Conservation (phyloP, 2,329 filamentous ascomycete species). For the Blastomyces gilchristii region DNA sequence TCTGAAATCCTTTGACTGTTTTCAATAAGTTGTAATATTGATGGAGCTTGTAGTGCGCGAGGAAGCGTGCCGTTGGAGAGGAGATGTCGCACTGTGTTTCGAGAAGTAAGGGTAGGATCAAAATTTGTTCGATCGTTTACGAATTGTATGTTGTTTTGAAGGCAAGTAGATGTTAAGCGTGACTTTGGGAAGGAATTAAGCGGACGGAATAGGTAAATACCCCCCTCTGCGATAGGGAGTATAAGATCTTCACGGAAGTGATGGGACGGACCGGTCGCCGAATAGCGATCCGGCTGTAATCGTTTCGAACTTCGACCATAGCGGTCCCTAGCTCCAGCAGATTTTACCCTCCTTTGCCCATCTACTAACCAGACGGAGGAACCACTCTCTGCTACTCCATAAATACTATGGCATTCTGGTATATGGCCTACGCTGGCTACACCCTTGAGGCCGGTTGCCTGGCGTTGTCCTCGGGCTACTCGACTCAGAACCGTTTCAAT, state of each 20-base stretch:
- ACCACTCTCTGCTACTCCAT: slow-evolving; percentile 60
- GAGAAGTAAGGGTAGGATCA: slow-evolving; percentile 62
- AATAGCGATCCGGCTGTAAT: neutral
- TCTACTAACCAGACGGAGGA: neutral
- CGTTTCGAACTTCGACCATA: neutral
- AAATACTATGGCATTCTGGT: slow-evolving; percentile 72
- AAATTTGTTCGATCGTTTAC: slow-evolving; percentile 78
- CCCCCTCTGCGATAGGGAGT: slow-evolving; percentile 24
- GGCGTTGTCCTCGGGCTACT: slow-evolving; percentile 54
- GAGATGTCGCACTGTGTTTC: slow-evolving; percentile 71
- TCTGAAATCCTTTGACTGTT: slow-evolving; percentile 40
- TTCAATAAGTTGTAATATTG: slow-evolving; percentile 52
- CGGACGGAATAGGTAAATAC: slow-evolving; percentile 30
- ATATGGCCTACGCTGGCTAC: slow-evolving; percentile 58
- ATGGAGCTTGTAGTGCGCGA: slow-evolving; percentile 53
- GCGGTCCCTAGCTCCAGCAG: neutral
- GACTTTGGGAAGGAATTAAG: slow-evolving; percentile 52
- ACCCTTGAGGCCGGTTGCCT: slow-evolving; percentile 56
- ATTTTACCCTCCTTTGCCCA: neutral
- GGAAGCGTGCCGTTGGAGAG: slow-evolving; percentile 53
- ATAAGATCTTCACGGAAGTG: neutral
- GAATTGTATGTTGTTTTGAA: slow-evolving; percentile 58
- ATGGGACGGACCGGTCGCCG: neutral
- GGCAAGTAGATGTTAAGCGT: slow-evolving; percentile 55
- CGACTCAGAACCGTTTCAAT: slow-evolving; percentile 83